Percentiles rank a stretch among this genome's conserved stretches.
These are phyloP conservation scores for Vigna radiata DNA, from an alignment of 306 rosid species.

Conservation along the genomic window DNA sequence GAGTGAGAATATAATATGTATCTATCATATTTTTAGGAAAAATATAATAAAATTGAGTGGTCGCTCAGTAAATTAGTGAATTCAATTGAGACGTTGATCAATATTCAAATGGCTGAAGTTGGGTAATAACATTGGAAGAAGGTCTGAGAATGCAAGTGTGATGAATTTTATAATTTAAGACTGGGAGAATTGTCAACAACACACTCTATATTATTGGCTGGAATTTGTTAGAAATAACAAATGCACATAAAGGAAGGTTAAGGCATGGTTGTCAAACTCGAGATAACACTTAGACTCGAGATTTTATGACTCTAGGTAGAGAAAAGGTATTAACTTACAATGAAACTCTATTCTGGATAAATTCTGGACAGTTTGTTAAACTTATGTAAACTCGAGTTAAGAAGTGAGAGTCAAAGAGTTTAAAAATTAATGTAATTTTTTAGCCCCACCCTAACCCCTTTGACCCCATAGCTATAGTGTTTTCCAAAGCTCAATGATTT, in stretches of 20 bases:
- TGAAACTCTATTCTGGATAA: neutral
- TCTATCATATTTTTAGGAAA: neutral
- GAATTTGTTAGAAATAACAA: neutral
- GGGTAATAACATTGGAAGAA: conserved; percentile 33
- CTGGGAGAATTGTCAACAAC: neutral
- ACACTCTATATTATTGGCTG: neutral
- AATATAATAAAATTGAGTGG: neutral
- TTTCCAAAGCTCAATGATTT: neutral
- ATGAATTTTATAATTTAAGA: conserved; percentile 37
- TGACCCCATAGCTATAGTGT: neutral
- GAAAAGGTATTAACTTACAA: neutral
- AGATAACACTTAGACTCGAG: neutral
- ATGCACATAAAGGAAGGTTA: conserved; percentile 31
- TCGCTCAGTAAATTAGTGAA: conserved; percentile 13
- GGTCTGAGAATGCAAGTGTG: conserved; percentile 33
- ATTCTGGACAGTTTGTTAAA: neutral
- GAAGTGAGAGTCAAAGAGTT: neutral
- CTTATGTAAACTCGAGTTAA: neutral
- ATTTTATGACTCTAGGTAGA: neutral
- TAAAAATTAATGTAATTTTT: neutral
- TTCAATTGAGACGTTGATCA: conserved; percentile 13
- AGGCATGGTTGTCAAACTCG: neutral
- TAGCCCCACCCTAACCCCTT: neutral
- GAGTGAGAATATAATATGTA: conserved; percentile 11
- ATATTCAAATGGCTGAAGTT: conserved; percentile 41